A percentile compares a stretch with the other conserved stretches of the same genome.
Evolutionary conservation across 2,329 filamentous ascomycete genomes (phyloP).

Genomic region (Cladosporium sp.): DNA sequence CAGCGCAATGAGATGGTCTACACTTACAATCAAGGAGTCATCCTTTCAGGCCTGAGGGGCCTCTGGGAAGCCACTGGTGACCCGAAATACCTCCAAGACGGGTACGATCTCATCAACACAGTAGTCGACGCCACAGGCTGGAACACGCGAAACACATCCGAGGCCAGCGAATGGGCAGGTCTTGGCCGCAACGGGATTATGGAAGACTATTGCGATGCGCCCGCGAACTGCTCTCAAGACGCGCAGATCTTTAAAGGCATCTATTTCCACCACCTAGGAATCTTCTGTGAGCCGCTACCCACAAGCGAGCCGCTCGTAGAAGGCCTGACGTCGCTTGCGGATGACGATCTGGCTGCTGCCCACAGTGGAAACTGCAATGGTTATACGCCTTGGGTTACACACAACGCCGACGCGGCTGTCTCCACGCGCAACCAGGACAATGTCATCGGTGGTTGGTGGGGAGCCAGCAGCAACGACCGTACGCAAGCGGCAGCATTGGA

Average conservation of each 20-base stretch:
- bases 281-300: conserved; percentile 70
- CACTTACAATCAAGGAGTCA: conserved; percentile 92
- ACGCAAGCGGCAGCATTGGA: conserved; percentile 19
- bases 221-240: conserved; percentile 74
- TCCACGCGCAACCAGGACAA: conserved; percentile 65
- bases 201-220: conserved; percentile 78
- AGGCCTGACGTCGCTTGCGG: conserved; percentile 41
- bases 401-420: conserved; percentile 72
- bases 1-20: conserved; percentile 83
- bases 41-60: conserved; percentile 77
- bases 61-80: conserved; percentile 77
- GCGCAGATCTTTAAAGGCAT: conserved; percentile 92
- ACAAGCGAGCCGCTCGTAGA: conserved; percentile 38
- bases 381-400: conserved; percentile 72
- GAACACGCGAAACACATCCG: conserved; percentile 25
- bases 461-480: conserved; percentile 22
- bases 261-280: conserved; percentile 83
- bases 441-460: conserved; percentile 89
- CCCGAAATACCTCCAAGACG: conserved; percentile 68
- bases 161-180: conserved; percentile 57
- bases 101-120: conserved; percentile 67
- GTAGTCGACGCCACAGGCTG: conserved; percentile 81
- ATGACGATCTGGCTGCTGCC: conserved; percentile 23
- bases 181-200: conserved; percentile 76
- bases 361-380: conserved; percentile 61